Conservation (phyloP, 495 filamentous ascomycete species). For the Hypoxylon intermedium region DNA sequence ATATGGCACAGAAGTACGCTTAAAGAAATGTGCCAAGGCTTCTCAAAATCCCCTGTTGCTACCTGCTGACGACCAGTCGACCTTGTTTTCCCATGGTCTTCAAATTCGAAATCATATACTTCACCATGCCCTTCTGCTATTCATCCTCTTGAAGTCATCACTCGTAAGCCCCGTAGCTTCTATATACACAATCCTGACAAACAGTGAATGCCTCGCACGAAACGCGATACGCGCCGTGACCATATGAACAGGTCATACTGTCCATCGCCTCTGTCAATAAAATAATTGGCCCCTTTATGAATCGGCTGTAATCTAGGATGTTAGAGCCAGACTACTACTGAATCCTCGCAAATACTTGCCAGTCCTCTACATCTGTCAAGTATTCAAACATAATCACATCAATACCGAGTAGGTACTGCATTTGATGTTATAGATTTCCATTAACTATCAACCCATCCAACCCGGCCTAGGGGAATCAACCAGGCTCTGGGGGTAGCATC, state of each 20-base stretch:
- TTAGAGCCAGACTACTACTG: conserved; percentile 17
- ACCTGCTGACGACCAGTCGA: too few relatives aligned
- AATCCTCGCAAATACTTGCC: too few relatives aligned
- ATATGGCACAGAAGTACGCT: too few relatives aligned
- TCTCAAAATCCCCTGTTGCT: too few relatives aligned
- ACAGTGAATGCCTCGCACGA: conserved; percentile 1
- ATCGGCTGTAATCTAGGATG: conserved; percentile 16
- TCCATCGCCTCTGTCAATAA: conserved; percentile 23
- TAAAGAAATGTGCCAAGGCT: too few relatives aligned
- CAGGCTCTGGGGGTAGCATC: not conserved
- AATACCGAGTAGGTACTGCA: not conserved
- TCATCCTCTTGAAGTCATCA: too few relatives aligned
- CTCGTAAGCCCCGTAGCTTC: too few relatives aligned
- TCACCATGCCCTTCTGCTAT: too few relatives aligned
- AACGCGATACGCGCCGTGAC: not conserved
- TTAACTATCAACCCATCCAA: conserved; percentile 9
- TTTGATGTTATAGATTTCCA: conserved; percentile 3
- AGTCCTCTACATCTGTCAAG: too few relatives aligned
- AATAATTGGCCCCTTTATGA: not conserved
- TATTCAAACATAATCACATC: not conserved
- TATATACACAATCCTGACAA: too few relatives aligned
- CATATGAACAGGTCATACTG: conserved; percentile 19
- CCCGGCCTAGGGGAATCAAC: not conserved
- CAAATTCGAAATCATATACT: too few relatives aligned
- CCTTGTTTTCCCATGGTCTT: too few relatives aligned